These are phyloP conservation scores for Bryoglossum gracile DNA, from an alignment of 495 filamentous ascomycete genomes.

Conservation along the genomic window DNA sequence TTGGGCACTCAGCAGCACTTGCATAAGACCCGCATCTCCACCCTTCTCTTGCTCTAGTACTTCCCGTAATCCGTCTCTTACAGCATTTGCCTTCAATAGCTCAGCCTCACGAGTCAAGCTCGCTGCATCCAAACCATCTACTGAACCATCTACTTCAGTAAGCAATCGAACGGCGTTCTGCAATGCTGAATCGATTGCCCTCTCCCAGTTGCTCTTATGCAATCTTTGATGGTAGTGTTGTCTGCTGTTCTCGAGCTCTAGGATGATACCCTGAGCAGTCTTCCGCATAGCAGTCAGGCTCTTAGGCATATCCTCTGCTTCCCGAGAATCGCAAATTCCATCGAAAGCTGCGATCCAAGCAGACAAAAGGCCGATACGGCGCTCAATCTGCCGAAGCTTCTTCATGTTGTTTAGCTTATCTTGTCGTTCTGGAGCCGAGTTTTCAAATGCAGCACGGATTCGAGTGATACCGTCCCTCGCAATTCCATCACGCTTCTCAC, in stretches of 20 bases:
- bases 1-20: conserved; percentile 78
- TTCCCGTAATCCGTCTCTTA: conserved; percentile 69
- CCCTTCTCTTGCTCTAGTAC: conserved; percentile 78
- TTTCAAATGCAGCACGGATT: conserved; percentile 77
- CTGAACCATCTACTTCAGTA: conserved; percentile 58
- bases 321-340: conserved; percentile 61
- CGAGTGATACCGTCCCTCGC: conserved; percentile 76
- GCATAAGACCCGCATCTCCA: conserved; percentile 68
- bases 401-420: conserved; percentile 76
- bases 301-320: conserved; percentile 56
- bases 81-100: conserved; percentile 72
- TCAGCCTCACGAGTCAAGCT: conserved; percentile 76
- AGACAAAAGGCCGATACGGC: conserved; percentile 73
- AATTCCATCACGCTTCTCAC: conserved; percentile 70
- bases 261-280: conserved; percentile 76
- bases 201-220: conserved; percentile 75
- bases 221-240: conserved; percentile 83
- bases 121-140: conserved; percentile 62
- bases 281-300: conserved; percentile 73
- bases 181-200: conserved; percentile 75
- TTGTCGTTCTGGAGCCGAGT: conserved; percentile 68
- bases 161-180: conserved; percentile 78
- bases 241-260: conserved; percentile 81
- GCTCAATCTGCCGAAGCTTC: conserved; percentile 74
- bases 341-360: conserved; percentile 95